Base-by-base conservation (phyloP, 768 basidiomycete species). In the Albatrellus ellisii region DNA sequence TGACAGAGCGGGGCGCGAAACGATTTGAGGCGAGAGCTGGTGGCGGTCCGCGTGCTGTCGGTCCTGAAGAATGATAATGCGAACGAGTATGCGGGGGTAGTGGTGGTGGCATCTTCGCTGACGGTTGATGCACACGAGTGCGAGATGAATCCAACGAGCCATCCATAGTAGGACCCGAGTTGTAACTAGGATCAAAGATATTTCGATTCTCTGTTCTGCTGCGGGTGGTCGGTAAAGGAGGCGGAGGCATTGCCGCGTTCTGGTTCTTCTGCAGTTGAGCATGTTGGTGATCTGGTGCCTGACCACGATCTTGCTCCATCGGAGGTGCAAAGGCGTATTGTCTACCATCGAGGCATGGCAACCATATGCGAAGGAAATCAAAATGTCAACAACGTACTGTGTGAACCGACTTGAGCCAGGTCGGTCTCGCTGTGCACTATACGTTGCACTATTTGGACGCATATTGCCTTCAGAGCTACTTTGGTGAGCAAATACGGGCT, bases 291-390 rank as follows among this genome's bases (percentile, higher is more conserved):
- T 59, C 56, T 25, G 51, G 59, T 26, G 56, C 48, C 53, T 38
- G 55, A 42, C 29, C 61, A 39, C 67, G 66, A 20, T 57, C 56
- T 44, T 66, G 70, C 32, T 66, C 56, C 26, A 62, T 65, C 18
- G 70, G 66, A 18, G 70, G 69, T 4, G 56, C 61, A 56, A 80
- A 86, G n/a, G 73, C 72, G 55, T 75, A 87, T 58, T 79, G 73
- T 45, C 84, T 87, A 39, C 50, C 25, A 41, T 25, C 14, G 10
- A 36, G 17, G 2, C 24, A 33, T 27, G 8, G 20, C 14, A 24
- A 26, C 15, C 10, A 29, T 43, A 12, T 34, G 18, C 15, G 36
- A 25, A 12, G 20, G 20, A 39, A 32, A 28, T 11, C 21, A 20
- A 21, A 44, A 36, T 18, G n/a, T 21, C 32, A 24, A 6, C 17